Evolutionary conservation across 371 early-diverging fungal genomes (phyloP), one percentile per base, ranked within the genome.

Genomic region (Fennellomyces sp.): DNA sequence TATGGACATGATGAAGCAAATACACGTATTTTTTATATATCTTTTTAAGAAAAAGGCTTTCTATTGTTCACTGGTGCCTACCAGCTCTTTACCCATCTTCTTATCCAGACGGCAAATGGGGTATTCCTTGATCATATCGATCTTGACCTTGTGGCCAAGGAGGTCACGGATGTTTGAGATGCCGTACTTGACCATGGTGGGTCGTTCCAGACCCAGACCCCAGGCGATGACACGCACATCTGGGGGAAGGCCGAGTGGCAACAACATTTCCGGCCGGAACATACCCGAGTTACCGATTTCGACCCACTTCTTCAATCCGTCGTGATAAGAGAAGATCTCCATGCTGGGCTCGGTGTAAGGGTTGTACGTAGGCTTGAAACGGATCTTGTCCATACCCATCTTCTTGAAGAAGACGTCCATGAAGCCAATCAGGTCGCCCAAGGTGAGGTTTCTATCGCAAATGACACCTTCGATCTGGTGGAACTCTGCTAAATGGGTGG

Each of bases 401-500:
- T 97, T 99, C 64, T 91, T 84, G 85, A 98, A 99, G 84, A 99
- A 99, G 58, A 87, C 82, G 77, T 98, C 87, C 87, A 99, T 84
- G 72, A 97, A 91, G 55, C 98, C 98, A 82, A 99, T 99, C 65
- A 99, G 75, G 72, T 99, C 96, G 45, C 98, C 97, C 51, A 99
- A 78, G 13, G 96, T 96, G 72, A 99, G 72, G 72, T 94, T 93
- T 64, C 91, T 88, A 69, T 99, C 99, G 26, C 96, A 97, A 75
- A 99, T 94, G 11, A 99, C 91, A 63, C 99, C 99, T 83, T 99
- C 99, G 45, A 99, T 92, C 78, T 99, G 99, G 75, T 99, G 99
- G 89, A 99, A 99, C 80, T 99, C 99, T 47, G 99, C 99, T 80
- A 99, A 84, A 75, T 99, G 99, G 15, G 99, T 99, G n/a, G 98